Percentiles rank a stretch among this genome's conserved stretches.
These are phyloP conservation scores for Eucalyptus tenuipes DNA, from an alignment of 345 rosid species.

Conservation along the genomic window DNA sequence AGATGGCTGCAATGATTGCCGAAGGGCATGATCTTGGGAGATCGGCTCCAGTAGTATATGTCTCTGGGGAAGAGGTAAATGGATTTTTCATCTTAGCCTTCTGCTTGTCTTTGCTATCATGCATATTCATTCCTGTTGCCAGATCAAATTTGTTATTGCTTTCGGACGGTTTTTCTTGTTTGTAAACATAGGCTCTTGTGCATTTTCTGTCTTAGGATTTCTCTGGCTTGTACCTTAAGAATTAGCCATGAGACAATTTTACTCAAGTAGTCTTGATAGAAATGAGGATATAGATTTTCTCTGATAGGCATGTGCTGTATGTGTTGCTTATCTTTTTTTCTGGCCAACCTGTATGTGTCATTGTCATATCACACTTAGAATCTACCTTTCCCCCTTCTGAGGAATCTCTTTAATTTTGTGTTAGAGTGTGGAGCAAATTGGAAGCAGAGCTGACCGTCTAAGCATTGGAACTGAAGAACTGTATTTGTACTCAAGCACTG, in stretches of 20 bases:
- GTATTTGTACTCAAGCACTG: slow-evolving; percentile 76
- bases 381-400: not conserved
- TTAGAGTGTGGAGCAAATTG: slow-evolving; percentile 92
- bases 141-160: not conserved
- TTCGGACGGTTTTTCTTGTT: not conserved
- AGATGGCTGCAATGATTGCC: slow-evolving; percentile 71
- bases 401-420: not conserved
- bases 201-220: not conserved
- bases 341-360: not conserved
- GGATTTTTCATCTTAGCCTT: not conserved
- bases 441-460: slow-evolving; percentile 79
- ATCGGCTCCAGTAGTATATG: slow-evolving; percentile 70
- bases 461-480: slow-evolving; percentile 49
- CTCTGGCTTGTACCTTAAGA: not conserved
- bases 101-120: not conserved
- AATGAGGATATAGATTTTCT: not conserved
- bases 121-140: not conserved
- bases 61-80: slow-evolving; percentile 93
- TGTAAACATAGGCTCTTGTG: not conserved
- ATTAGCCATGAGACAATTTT: not conserved
- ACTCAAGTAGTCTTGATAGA: not conserved
- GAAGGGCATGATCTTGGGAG: slow-evolving; percentile 34
- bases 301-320: not conserved
- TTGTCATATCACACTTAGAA: not conserved
- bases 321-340: not conserved